Conservation (phyloP, 176 grass and related monocot genomes). For the Oryza meyeriana region DNA sequence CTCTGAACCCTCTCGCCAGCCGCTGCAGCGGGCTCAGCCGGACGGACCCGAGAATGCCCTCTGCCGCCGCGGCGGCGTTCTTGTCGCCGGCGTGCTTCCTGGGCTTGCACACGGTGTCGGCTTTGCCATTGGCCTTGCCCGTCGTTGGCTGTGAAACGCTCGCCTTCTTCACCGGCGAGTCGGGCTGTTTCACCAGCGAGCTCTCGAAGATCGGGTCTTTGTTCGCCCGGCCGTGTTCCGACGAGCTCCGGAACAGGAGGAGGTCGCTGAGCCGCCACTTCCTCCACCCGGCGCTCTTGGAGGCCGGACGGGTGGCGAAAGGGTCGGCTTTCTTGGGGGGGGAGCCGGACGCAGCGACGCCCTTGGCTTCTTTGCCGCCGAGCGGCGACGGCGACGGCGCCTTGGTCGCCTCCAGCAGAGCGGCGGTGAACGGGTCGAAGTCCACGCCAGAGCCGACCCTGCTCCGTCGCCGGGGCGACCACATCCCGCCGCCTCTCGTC, state of each 20-base stretch:
- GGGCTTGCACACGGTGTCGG: conserved; percentile 13
- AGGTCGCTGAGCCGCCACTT: conserved; percentile 74
- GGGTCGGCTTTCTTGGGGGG: conserved; percentile 3
- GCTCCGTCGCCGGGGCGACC: conserved; percentile 47
- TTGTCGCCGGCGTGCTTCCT: conserved; percentile 29
- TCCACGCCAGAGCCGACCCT: conserved; percentile 55
- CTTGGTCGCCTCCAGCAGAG: conserved; percentile 64
- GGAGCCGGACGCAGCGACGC: neutral
- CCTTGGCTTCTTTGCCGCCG: conserved; percentile 14
- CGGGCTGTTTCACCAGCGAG: conserved; percentile 1
- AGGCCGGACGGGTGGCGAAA: neutral
- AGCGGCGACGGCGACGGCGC: conserved; percentile 67
- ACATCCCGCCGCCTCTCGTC: conserved; percentile 27
- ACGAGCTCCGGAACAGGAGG: conserved; percentile 83
- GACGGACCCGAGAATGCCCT: conserved; percentile 52
- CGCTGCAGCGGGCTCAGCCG: conserved; percentile 65
- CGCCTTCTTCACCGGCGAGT: conserved; percentile 29
- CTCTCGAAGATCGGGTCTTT: conserved; percentile 55
- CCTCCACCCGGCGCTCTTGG: conserved; percentile 52
- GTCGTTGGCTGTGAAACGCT: neutral
- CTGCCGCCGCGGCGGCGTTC: conserved; percentile 36
- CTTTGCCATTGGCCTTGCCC: neutral
- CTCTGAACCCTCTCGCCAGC: conserved; percentile 48
- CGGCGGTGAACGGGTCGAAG: conserved; percentile 83
- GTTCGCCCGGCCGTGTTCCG: conserved; percentile 43